Base-by-base conservation (phyloP, 75 land plant genomes). In the Picea sitchensis region DNA sequence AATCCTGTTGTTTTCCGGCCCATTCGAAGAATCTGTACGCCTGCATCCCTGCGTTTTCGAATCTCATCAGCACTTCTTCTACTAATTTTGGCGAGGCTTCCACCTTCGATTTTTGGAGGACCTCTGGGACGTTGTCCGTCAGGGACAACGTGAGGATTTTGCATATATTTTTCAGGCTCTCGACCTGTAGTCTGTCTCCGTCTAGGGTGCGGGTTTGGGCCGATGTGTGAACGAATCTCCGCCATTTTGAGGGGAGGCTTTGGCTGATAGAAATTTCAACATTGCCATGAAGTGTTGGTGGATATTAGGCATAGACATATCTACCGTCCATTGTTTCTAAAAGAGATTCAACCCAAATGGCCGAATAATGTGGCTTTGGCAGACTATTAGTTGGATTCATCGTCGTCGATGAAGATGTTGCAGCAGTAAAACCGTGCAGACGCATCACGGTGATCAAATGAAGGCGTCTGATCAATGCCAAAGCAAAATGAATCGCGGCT, bases 11-110 rank as follows among this genome's bases (percentile, higher is more conserved):
- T 80, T 84, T 87, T n/a, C 76, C 82, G 18, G 93, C 91, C 93
- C 93, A 91, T 59, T 86, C 83, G 72, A 91, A 91, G 83, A 91
- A 91, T 9, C 82, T 60, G 75, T 85, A 85, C 4, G 86, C 87
- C 15, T 82, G 76, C 88, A 89, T 87, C 18, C 93, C 91, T 32
- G 91, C 91, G 75, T 91, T 91, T 73, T 79, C 84, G 65, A 89
- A 87, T 34, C 77, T 75, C 31, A 64, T 62, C 34, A 91, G 65
- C 3, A 91, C 86, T n/a, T 77, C 64, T 75, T 91, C 93, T 5
- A 76, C 93, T 38, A 87, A 14, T 0, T 80, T 84, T 0, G 85
- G 77, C 5, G 91, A 76, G 20, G 81, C 73, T 61, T 79, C 69
- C 36, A 89, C 60, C 36, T 89, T 89, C 75, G 77, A 82, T 38